Evolutionary conservation across 2,329 filamentous ascomycete species (phyloP).

Genomic region (Exutisphaerella laricina): DNA sequence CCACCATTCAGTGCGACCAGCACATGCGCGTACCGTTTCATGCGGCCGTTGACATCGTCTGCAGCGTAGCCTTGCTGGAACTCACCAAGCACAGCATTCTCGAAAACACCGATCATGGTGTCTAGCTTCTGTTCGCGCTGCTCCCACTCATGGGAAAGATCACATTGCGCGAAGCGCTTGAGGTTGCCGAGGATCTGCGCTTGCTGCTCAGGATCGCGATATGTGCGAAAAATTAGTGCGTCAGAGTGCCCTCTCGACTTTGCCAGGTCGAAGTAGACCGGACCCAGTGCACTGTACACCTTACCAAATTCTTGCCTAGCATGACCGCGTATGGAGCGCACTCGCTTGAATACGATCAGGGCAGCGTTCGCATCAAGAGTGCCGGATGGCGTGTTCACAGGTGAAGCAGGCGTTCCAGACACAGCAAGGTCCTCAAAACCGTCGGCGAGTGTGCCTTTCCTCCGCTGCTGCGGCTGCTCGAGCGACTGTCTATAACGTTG

Average conservation of each 20-base stretch:
- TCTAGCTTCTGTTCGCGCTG: constrained; percentile 66
- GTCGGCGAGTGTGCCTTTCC: constrained; percentile 47
- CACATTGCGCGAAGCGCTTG: constrained; percentile 69
- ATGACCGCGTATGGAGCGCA: constrained; percentile 72
- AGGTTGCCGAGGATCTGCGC: constrained; percentile 83
- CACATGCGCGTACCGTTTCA: constrained; percentile 85
- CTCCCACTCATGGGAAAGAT: constrained; percentile 69
- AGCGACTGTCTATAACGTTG: constrained; percentile 46
- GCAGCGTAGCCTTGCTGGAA: constrained; percentile 90
- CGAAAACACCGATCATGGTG: constrained; percentile 74
- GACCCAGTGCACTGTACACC: constrained; percentile 79
- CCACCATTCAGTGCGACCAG: constrained; percentile 77
- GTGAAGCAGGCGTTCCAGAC: constrained; percentile 25
- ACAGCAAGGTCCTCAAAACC: constrained; percentile 76
- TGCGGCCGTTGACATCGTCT: constrained; percentile 80
- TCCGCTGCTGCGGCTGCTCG: constrained; percentile 28
- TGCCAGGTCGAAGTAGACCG: constrained; percentile 80
- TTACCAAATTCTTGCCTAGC: constrained; percentile 88
- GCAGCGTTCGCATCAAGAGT: constrained; percentile 57
- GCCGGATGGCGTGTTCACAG: not conserved
- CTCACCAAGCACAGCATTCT: constrained; percentile 82
- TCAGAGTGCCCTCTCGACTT: constrained; percentile 68
- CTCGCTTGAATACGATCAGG: constrained; percentile 63
- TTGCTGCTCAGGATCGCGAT: constrained; percentile 82
- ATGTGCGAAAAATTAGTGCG: constrained; percentile 78